Conservation (phyloP, 2,329 filamentous ascomycete species). For the Diaporthe ilicicola region DNA sequence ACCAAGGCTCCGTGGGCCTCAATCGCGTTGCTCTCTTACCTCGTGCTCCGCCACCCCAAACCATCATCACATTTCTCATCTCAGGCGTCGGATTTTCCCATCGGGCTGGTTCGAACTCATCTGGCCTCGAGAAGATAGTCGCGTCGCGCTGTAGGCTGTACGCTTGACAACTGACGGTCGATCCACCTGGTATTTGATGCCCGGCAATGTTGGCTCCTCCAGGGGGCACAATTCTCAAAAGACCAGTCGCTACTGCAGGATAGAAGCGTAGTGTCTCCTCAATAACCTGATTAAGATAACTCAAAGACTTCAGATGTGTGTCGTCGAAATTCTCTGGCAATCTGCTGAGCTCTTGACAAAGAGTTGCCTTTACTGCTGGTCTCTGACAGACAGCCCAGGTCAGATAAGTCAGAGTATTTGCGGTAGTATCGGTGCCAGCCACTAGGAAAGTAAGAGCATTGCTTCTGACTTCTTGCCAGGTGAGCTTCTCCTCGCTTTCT, state of each 20-base stretch:
- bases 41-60: slow-evolving; percentile 41
- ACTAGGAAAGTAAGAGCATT: slow-evolving; percentile 41
- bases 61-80: slow-evolving; percentile 41
- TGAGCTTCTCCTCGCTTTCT: slow-evolving; percentile 13
- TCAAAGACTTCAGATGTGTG: slow-evolving; percentile 46
- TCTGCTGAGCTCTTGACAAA: slow-evolving; percentile 46
- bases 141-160: slow-evolving; percentile 57
- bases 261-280: slow-evolving; percentile 57
- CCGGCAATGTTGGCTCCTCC: slow-evolving; percentile 49
- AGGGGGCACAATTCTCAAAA: slow-evolving; percentile 51
- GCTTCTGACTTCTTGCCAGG: slow-evolving; percentile 19
- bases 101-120: slow-evolving; percentile 45
- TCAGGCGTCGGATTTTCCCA: slow-evolving; percentile 45
- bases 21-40: slow-evolving; percentile 32
- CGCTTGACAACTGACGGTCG: slow-evolving; percentile 51
- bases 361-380: slow-evolving; percentile 40
- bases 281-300: slow-evolving; percentile 52
- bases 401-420: slow-evolving; percentile 58
- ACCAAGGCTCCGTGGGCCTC: background rate
- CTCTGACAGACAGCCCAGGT: slow-evolving; percentile 48
- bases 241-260: slow-evolving; percentile 47
- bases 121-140: slow-evolving; percentile 50
- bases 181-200: slow-evolving; percentile 49
- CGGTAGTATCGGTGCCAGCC: slow-evolving; percentile 62
- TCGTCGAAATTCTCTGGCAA: slow-evolving; percentile 45